Base-by-base conservation (phyloP, 2,329 filamentous ascomycete genomes). In the Phialophora verrucosa region DNA sequence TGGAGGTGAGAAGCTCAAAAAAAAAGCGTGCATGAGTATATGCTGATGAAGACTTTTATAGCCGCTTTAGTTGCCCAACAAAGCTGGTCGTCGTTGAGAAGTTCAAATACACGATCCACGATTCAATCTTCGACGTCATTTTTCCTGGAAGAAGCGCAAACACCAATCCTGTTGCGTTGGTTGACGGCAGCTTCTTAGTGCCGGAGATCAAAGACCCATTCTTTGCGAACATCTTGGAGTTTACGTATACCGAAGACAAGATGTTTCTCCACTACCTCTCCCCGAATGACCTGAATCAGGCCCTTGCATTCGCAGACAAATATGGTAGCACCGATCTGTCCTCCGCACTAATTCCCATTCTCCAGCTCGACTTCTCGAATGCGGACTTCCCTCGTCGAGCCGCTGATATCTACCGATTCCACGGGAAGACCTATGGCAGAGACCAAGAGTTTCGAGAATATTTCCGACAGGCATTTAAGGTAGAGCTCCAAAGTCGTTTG, bases 381-480 rank as follows among this genome's bases (percentile, higher is more conserved):
- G 14, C 38, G 20, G 17, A n/a, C 38, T 44, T 44, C 38, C n/a
- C 17, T 44, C 17, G 1, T 44, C 17, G 49, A 20, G 14, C 53
- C 29, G 47, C 55, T n/a, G 8, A 23, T 10, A 47, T 64, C 47
- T 64, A 64, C 47, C 38, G 38, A n/a, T 44, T 17, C 32, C 1
- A 35, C 4, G 10, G 32, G 10, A n/a, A n/a, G 14, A 12, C 14
- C 2, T 20, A 3, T 20, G 7, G 3, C 2, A 7, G 8, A 20
- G 17, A 4, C 7, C 17, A 17, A 11, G 35, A n/a, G 7, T 59
- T 59, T 27, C n/a, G 58, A 42, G 44, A 20, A 17, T 53, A 35
- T 47, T 61, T 61, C 29, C 58, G 58, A 8, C 10, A 35, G 14
- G 17, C 29, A 1, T 35, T 61, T 29, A 53, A 44, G 50, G 4